A percentile compares a stretch with the other conserved stretches of the same genome.
Evolutionary conservation across 805 yeast species (phyloP).

Genomic region (Candida ovalis): DNA sequence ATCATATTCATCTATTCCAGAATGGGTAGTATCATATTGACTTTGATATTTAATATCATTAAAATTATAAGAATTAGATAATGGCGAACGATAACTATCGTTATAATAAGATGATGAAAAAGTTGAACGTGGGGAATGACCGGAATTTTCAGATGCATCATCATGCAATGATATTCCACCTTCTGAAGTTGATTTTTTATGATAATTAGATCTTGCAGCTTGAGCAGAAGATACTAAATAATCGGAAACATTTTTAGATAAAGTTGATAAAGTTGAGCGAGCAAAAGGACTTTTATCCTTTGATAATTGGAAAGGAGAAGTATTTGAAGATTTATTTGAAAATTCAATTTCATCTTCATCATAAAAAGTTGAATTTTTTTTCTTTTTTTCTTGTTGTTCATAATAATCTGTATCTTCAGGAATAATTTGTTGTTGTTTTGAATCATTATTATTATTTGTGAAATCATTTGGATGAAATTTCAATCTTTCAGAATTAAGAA

Average conservation of each 20-base stretch:
- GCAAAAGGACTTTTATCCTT: slow-evolving; percentile 20
- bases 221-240: slow-evolving; percentile 1
- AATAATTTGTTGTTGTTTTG: neutral
- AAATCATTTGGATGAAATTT: slow-evolving; percentile 15
- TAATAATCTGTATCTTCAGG: neutral
- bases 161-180: neutral
- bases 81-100: neutral
- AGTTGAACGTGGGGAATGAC: neutral
- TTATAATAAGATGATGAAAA: neutral
- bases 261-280: slow-evolving; percentile 15
- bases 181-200: slow-evolving; percentile 4
- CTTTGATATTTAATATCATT: neutral
- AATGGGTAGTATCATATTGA: neutral
- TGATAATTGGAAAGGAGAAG: slow-evolving; percentile 3
- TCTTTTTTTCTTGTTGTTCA: neutral
- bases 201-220: slow-evolving; percentile 7
- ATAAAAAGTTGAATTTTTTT: slow-evolving; percentile 12
- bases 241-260: slow-evolving; percentile 17
- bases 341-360: slow-evolving; percentile 14
- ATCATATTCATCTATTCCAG: neutral
- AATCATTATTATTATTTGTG: neutral
- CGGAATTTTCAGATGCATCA: neutral
- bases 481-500: slow-evolving; percentile 9
- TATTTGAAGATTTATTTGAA: neutral
- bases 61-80: neutral